phyloP scores from a whole-genome alignment of 768 basidiomycete genomes.

The Leccinellum albellum region DNA sequence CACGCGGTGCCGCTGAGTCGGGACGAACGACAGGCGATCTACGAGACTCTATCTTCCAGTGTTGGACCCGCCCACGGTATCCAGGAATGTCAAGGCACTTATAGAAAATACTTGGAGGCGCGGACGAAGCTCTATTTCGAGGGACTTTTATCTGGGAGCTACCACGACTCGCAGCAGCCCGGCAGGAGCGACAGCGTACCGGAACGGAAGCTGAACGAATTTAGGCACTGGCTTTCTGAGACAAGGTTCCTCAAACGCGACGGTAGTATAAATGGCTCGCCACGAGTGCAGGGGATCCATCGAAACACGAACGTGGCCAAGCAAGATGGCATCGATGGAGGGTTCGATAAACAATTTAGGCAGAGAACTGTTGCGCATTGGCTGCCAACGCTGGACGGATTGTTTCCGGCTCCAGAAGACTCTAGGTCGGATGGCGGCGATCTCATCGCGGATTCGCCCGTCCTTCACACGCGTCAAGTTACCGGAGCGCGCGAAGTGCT shows the following conservation, averaged over 20 bases:
- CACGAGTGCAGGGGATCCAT: slow-evolving; percentile 6
- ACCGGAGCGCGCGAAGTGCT: slow-evolving; percentile 6
- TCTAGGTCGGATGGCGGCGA: slow-evolving; percentile 1
- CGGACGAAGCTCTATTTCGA: slow-evolving; percentile 47
- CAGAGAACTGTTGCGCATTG: slow-evolving; percentile 7
- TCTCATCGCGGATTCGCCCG: slow-evolving; percentile 26
- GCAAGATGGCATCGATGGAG: slow-evolving; percentile 5
- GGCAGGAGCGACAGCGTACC: slow-evolving; percentile 3
- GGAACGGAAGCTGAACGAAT: slow-evolving; percentile 24
- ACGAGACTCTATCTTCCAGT: slow-evolving; percentile 46
- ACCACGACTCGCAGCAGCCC: slow-evolving; percentile 13
- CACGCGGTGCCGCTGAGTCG: slow-evolving; percentile 33
- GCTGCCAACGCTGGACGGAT: slow-evolving; percentile 22
- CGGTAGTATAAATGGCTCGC: slow-evolving; percentile 6
- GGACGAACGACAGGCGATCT: slow-evolving; percentile 48
- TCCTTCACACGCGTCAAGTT: slow-evolving; percentile 16
- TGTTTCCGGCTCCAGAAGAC: slow-evolving; percentile 20
- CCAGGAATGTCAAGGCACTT: slow-evolving; percentile 50
- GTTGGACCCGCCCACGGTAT: slow-evolving; percentile 45
- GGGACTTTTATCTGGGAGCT: slow-evolving; percentile 29
- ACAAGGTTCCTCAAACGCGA: slow-evolving; percentile 23
- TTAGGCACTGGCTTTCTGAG: slow-evolving; percentile 32
- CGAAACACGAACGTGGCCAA: slow-evolving; percentile 15
- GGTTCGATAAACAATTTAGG: slow-evolving; percentile 2
- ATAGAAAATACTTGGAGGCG: slow-evolving; percentile 49